Base-by-base conservation (phyloP, 1,284 basidiomycete species). In the Sutorius eximius region DNA sequence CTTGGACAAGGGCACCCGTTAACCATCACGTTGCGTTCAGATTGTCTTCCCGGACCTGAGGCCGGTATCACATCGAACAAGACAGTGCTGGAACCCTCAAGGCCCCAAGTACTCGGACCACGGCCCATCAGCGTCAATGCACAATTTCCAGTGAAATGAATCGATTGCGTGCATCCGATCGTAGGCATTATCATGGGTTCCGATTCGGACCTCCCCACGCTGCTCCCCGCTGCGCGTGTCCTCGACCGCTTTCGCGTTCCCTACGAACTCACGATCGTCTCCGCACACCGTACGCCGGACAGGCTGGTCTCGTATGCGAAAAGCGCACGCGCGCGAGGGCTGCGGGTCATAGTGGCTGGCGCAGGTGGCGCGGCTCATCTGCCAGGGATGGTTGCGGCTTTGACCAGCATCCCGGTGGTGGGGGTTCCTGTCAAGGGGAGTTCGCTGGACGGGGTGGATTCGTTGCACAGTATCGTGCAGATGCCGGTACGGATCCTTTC, bases 121-220 rank as follows among this genome's bases (percentile, higher is more conserved):
- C n/a, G n/a, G n/a, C n/a, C n/a, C n/a, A n/a, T n/a, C n/a, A n/a
- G n/a, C n/a, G n/a, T n/a, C n/a, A n/a, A n/a, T n/a, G n/a, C n/a
- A n/a, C n/a, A n/a, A n/a, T n/a, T n/a, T n/a, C n/a, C n/a, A n/a
- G n/a, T n/a, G n/a, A n/a, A n/a, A n/a, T n/a, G n/a, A n/a, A n/a
- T n/a, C n/a, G n/a, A n/a, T n/a, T n/a, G 90, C 66, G 69, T 76
- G 0, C 78, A 86, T 51, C 95, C 96, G 6, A 80, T 98, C 10
- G 92, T 98, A 0, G 91, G 93, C 1, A 84, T 99, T 61, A 95
- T 99, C 72, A 99, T 99, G 97, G 96, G 96, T 42, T 97, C 94
- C 7, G 97, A 99, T 73, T 97, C 94, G n/a, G 96, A 99, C 70
- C 77, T 99, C 34, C 91, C 93, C 3, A 86, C 89, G 18, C 97